Evolutionary conservation across 768 basidiomycete species (phyloP), one percentile per base, ranked within the genome.

Genomic region (Chalciporus sphaerocephalus): DNA sequence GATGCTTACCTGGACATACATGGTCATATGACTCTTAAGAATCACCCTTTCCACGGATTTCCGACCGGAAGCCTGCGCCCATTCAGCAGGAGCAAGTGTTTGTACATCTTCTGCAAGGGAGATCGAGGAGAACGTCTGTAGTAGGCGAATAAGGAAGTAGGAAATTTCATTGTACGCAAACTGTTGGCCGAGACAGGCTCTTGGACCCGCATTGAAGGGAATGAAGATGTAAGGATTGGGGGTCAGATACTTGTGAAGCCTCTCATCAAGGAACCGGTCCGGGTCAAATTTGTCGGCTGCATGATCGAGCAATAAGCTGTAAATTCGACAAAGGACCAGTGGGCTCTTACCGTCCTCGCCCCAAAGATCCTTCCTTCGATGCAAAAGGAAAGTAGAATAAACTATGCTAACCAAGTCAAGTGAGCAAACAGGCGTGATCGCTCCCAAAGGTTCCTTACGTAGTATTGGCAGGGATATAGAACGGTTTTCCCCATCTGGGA

Each of bases 141-240:
- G 59, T 7, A 86, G 65, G 9, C 78, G 73, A 37, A 80, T 70
- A 35, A 86, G 70, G 63, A 83, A 74, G 62, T 80, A 85, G 1
- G 81, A 83, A 3, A 73, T 64, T 55, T 83, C 80, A 48, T 83
- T 72, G 61, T 85, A 85, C 5, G 84, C 83, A 53, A 83, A 83
- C 75, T 83, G 68, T 52, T 70, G 69, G 8, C 69, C 69, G 1
- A 69, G 53, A 21, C 69, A 70, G 27, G 67, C 69, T 22, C 69
- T 56, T 0, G 69, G 69, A 0, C 69, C 70, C 6, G 69, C 69
- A 32, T 69, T 71, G 55, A 72, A 72, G 1, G 70, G 71, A 8
- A 67, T 46, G 58, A 75, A 75, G 40, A 75, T 74, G 64, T 70
- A 74, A 0, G 81, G 80, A 51, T 81, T 80, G 6, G 74, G 69